Evolutionary conservation across 139 green algal species (phyloP), one percentile per base, ranked within the genome.

Genomic region (Haematococcus sp.): DNA sequence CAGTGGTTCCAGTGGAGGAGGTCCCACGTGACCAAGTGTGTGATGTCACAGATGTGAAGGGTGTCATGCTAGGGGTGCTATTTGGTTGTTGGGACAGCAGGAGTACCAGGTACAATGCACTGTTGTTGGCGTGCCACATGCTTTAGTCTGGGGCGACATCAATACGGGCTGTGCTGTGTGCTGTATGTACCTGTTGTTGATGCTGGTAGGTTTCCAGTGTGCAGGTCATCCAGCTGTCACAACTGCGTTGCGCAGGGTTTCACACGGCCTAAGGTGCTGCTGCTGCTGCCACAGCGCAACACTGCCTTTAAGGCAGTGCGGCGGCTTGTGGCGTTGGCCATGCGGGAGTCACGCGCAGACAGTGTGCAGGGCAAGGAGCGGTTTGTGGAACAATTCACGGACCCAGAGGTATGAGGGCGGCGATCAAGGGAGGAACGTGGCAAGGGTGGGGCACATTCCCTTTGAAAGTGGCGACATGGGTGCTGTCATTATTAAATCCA

Each of bases 281-380:
- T 98, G 15, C 83, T 98, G 63, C 76, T 96, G 80, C 95, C 95
- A 1, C 87, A 93, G 77, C 88, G 95, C 76, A 95, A 88, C 81
- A 56, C 85, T 0, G 94, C 93, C 0, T 87, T 91, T 34, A 69
- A 66, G 2, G 63, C 86, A 0, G 85, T 97, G 28, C 28, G 68
- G 44, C 84, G 94, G 20, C 76, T 98, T 68, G 61, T 91, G 27
- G 34, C 80, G 15, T 80, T 98, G 49, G 87, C 88, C 1, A 87
- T 93, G 67, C 67, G 75, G 54, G 92, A 95, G 85, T 94, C 88
- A 11, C 83, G 90, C 0, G 81, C 79, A 11, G 90, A 97, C 78
- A 87, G 73, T 22, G 28, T 75, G 7, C 78, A 91, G 74, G 76
- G 89, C 73, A 94, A 95, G 82, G 84, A 91, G 65, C 87, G 89